A percentile compares a stretch with the other conserved stretches of the same genome.
Evolutionary conservation across 2,329 filamentous ascomycete genomes (phyloP).

Genomic region (Colletotrichum spaethianum): DNA sequence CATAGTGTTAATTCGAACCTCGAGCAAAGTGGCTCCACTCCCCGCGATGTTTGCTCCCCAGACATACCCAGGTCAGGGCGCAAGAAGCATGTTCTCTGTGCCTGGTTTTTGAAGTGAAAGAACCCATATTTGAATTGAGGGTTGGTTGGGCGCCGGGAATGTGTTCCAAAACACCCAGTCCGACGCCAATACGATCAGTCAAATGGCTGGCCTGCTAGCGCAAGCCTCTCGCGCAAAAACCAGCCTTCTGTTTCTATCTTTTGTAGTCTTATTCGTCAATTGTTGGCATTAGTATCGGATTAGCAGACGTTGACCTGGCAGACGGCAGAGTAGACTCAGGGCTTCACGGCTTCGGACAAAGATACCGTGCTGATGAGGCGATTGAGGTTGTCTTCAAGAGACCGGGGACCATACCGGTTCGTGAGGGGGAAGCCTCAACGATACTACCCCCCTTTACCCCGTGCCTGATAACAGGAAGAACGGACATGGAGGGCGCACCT

Average conservation of each 20-base stretch:
- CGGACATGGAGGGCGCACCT: constrained; percentile 9
- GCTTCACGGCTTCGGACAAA: constrained; percentile 18
- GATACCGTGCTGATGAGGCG: too few species aligned
- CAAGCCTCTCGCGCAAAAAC: constrained; percentile 4
- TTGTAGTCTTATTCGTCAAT: constrained; percentile 10
- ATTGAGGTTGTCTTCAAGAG: too few species aligned
- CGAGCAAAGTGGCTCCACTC: constrained; percentile 20
- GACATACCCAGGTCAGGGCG: not conserved
- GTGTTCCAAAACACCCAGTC: constrained; percentile 28
- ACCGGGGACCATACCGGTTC: constrained; percentile 29
- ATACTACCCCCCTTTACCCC: not conserved
- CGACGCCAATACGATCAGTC: constrained; percentile 11
- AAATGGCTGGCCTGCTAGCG: constrained; percentile 21
- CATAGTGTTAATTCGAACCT: not conserved
- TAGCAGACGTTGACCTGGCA: constrained; percentile 1
- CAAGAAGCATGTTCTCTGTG: constrained; percentile 34
- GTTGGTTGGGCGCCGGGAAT: constrained; percentile 2
- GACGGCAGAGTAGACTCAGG: constrained; percentile 14
- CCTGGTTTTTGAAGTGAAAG: constrained; percentile 28
- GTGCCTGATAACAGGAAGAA: constrained; percentile 14
- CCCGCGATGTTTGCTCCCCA: constrained; percentile 28
- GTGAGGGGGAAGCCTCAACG: constrained; percentile 24
- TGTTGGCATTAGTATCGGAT: constrained; percentile 10
- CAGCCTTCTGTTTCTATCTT: too few species aligned
- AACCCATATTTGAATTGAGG: constrained; percentile 20